Percentiles rank a stretch among this genome's conserved stretches.
Conservation (phyloP, 1,284 basidiomycete species). For the Lignosus rhinocerotis region DNA sequence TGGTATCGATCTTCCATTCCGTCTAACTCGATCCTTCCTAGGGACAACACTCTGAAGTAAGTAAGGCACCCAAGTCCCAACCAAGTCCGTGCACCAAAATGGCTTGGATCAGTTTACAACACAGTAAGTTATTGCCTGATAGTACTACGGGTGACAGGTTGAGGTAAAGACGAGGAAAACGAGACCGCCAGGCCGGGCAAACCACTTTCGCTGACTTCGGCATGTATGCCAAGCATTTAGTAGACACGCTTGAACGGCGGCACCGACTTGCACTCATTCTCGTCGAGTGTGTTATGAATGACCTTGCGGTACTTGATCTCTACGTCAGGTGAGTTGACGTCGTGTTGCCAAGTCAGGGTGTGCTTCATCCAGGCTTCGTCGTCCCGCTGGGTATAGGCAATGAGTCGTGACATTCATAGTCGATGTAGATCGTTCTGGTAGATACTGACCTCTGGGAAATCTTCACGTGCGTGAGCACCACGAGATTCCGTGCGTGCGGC, state of each 20-base stretch:
- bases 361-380: conserved; percentile 95
- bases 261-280: conserved; percentile 91
- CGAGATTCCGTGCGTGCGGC: conserved; percentile 96
- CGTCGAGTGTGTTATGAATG: conserved; percentile 86
- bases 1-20: too few relatives aligned
- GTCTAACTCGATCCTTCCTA: too few relatives aligned
- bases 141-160: too few relatives aligned
- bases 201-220: too few relatives aligned
- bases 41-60: too few relatives aligned
- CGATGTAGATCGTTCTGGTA: too few relatives aligned
- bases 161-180: too few relatives aligned
- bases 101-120: too few relatives aligned
- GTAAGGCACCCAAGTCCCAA: too few relatives aligned
- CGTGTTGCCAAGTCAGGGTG: conserved; percentile 85
- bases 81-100: too few relatives aligned
- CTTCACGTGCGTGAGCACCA: conserved; percentile 97
- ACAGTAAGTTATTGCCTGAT: too few relatives aligned
- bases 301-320: conserved; percentile 90
- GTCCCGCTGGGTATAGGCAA: conserved; percentile 58
- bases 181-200: too few relatives aligned
- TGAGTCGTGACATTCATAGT: background rate
- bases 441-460: conserved; percentile 81
- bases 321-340: conserved; percentile 77
- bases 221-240: conserved; percentile 36
- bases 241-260: conserved; percentile 90